Evolutionary conservation across 768 basidiomycete species (phyloP).

Genomic region (Phlebiopsis flavidoalba): DNA sequence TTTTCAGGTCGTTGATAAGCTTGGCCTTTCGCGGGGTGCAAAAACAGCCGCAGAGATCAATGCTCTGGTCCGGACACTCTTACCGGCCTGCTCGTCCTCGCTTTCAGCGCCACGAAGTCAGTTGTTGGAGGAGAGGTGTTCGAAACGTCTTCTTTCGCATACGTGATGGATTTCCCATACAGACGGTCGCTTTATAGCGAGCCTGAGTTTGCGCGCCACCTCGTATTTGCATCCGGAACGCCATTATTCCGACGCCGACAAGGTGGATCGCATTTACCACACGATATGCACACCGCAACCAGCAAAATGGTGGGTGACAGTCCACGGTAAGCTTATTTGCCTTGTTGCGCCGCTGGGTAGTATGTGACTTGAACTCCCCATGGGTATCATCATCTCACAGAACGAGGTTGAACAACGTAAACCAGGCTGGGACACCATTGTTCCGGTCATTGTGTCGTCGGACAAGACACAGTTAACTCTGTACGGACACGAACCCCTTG

Average conservation of each 20-base stretch:
- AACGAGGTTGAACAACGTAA: neutral
- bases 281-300: constrained; percentile 44
- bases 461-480: too few relatives aligned
- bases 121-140: constrained; percentile 25
- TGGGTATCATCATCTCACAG: too few relatives aligned
- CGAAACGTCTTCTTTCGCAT: constrained; percentile 28
- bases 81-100: constrained; percentile 21
- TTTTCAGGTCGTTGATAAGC: constrained; percentile 16
- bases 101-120: constrained; percentile 25
- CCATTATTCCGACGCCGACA: constrained; percentile 28
- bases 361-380: too few relatives aligned
- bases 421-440: constrained; percentile 8
- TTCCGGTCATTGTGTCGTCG: constrained; percentile 11
- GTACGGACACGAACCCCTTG: constrained; percentile 8
- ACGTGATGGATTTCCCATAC: constrained; percentile 34
- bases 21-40: constrained; percentile 31
- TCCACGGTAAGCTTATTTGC: constrained; percentile 24
- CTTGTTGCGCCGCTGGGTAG: neutral
- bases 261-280: constrained; percentile 25
- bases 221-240: constrained; percentile 30
- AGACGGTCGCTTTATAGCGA: constrained; percentile 15
- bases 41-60: constrained; percentile 28
- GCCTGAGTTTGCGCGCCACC: constrained; percentile 8
- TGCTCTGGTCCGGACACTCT: constrained; percentile 26
- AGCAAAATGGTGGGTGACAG: constrained; percentile 47